Conservation (phyloP, 768 basidiomycete species). For the Leccinum obscurum region DNA sequence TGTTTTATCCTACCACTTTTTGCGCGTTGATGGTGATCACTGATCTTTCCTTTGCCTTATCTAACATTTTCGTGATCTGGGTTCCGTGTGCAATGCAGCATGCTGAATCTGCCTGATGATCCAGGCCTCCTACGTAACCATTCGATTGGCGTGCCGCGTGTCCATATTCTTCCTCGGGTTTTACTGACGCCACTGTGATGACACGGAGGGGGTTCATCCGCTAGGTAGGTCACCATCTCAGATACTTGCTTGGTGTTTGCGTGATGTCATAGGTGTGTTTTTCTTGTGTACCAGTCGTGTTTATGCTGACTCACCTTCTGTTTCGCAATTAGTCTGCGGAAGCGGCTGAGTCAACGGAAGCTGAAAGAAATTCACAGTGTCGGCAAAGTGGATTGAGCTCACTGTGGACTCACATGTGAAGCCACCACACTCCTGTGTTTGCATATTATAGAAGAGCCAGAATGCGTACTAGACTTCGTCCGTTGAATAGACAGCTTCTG, state of each 20-base stretch:
- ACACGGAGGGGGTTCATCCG: background rate
- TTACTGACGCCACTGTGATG: background rate
- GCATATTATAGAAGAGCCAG: background rate
- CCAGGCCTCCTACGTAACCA: background rate
- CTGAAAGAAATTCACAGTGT: background rate
- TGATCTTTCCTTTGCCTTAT: background rate
- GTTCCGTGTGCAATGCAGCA: background rate
- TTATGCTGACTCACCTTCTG: too few relatives aligned
- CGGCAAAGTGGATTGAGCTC: background rate
- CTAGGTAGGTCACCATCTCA: background rate
- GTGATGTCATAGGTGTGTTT: background rate
- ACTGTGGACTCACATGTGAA: background rate
- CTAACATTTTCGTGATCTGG: background rate
- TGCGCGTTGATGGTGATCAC: background rate
- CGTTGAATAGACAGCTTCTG: constrained; percentile 38
- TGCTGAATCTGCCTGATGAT: background rate
- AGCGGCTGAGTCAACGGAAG: background rate
- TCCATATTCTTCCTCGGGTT: too few relatives aligned
- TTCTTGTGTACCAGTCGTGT: background rate
- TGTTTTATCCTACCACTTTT: background rate
- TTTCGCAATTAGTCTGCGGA: too few relatives aligned
- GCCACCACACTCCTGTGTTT: background rate
- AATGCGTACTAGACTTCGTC: background rate
- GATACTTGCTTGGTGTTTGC: background rate
- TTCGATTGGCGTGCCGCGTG: too few relatives aligned